Percentiles rank a stretch among this genome's conserved stretches.
Conservation (phyloP, 1,284 basidiomycete genomes). For the Agaricales sp. region DNA sequence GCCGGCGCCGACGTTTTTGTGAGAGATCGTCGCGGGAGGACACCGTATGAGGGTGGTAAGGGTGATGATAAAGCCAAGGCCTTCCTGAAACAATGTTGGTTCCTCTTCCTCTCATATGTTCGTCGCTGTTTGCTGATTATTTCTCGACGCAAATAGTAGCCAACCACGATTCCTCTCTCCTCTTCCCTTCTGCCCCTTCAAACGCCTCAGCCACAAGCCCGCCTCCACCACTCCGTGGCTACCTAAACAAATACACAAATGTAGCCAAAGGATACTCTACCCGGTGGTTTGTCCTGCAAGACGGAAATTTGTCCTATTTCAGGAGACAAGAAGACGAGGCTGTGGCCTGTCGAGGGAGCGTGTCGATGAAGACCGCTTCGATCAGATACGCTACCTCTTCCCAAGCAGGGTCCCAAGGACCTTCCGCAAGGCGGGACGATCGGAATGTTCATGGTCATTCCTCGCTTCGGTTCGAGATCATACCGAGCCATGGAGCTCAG, state of each 20-base stretch:
- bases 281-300: constrained; percentile 90
- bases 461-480: constrained; percentile 76
- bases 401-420: constrained; percentile 27
- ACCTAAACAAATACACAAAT: constrained; percentile 86
- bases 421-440: not conserved
- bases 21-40: constrained; percentile 70
- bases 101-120: not conserved
- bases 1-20: constrained; percentile 89
- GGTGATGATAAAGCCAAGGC: constrained; percentile 79
- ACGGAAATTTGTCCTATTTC: constrained; percentile 77
- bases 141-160: constrained; percentile 38
- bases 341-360: constrained; percentile 80
- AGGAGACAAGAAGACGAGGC: constrained; percentile 10
- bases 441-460: not conserved
- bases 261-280: constrained; percentile 87
- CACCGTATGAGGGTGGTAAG: constrained; percentile 60
- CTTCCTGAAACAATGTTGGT: constrained; percentile 77
- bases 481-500: constrained; percentile 23
- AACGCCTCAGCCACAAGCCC: constrained; percentile 21
- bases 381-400: constrained; percentile 39
- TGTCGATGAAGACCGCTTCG: constrained; percentile 76
- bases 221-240: constrained; percentile 67
- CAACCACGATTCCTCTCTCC: constrained; percentile 66
- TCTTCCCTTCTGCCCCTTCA: constrained; percentile 31
- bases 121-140: not conserved